These are phyloP conservation scores for Dictyostelium intermedium DNA, from an alignment of 78 protist species.

Conservation along the genomic window DNA sequence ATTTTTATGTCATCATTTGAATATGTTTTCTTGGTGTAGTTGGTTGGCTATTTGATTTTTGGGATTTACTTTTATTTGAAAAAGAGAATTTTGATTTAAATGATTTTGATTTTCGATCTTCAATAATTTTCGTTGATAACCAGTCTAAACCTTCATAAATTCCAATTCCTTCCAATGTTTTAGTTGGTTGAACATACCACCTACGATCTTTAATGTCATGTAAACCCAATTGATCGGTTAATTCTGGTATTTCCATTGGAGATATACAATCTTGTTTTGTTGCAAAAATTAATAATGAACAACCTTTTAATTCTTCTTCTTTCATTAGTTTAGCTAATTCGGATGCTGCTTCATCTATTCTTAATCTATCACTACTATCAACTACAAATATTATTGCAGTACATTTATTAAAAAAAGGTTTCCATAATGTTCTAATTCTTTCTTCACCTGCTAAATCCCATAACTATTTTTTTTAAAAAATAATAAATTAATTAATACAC, in stretches of 20 bases:
- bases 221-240: conserved; percentile 65
- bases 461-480: background rate
- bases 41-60: background rate
- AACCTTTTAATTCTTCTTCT: conserved; percentile 52
- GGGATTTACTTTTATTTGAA: background rate
- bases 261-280: conserved; percentile 68
- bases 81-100: background rate
- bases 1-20: background rate
- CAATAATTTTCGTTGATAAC: conserved; percentile 23
- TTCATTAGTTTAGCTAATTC: conserved; percentile 58
- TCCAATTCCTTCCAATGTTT: conserved; percentile 50
- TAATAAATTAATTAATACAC: background rate
- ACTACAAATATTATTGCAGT: conserved; percentile 84
- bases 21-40: background rate
- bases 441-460: conserved; percentile 66
- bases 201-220: conserved; percentile 64
- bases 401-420: conserved; percentile 52
- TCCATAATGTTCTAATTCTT: conserved; percentile 57
- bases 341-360: conserved; percentile 73
- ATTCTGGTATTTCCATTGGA: conserved; percentile 76
- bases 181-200: conserved; percentile 77
- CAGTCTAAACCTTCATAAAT: conserved; percentile 76
- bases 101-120: conserved; percentile 6
- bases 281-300: conserved; percentile 64
- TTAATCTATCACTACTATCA: conserved; percentile 77